A percentile compares a stretch with the other conserved stretches of the same genome.
Evolutionary conservation across 495 filamentous ascomycete species (phyloP).

Genomic region (Cetradonia linearis): DNA sequence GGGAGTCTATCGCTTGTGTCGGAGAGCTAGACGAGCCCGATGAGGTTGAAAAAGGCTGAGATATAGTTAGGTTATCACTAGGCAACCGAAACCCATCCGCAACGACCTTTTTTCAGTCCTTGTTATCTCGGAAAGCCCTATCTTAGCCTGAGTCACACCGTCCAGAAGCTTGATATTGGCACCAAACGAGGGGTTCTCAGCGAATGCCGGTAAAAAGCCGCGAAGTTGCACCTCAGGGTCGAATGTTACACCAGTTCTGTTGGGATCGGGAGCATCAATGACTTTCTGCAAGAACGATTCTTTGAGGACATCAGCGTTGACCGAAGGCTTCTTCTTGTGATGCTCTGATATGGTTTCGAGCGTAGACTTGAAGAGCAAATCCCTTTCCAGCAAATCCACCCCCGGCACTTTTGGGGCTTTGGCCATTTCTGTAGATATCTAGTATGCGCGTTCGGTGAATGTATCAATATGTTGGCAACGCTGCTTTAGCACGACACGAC

Average conservation of each 20-base stretch:
- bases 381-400: neutral
- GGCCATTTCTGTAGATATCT: neutral
- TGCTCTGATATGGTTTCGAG: neutral
- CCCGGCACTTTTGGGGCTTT: neutral
- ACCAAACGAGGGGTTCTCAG: neutral
- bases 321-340: neutral
- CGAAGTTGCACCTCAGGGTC: constrained; percentile 2
- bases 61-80: neutral
- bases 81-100: neutral
- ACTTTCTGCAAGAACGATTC: neutral
- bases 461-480: too few relatives aligned
- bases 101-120: neutral
- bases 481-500: neutral
- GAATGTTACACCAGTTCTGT: neutral
- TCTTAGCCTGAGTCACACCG: neutral
- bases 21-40: neutral
- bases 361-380: neutral
- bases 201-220: neutral
- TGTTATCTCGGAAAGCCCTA: neutral
- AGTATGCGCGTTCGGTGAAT: too few relatives aligned
- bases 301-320: neutral
- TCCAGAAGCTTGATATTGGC: neutral
- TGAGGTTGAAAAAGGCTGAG: neutral
- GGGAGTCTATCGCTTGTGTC: neutral
- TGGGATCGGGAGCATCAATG: neutral